Base-by-base conservation (phyloP, 164 flowering plant genomes). In the Macadamia integrifolia region DNA sequence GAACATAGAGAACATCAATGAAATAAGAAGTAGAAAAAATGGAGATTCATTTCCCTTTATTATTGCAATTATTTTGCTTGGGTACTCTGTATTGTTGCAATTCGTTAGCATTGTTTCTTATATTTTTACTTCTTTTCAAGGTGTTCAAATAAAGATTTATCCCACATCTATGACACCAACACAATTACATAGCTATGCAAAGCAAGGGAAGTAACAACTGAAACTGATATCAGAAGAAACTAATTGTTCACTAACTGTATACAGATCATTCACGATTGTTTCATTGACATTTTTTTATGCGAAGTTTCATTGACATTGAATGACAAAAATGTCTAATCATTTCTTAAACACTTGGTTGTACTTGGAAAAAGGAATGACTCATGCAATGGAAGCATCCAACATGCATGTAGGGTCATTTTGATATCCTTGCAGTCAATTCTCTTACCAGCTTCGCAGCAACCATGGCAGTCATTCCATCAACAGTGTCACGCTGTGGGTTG, bases 401-500 rank as follows among this genome's bases (percentile, higher is more conserved):
- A 53, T 17, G 9, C 3, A 43, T 35, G 14, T 46, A 1, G 17
- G 18, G 9, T 81, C 76, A 91, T 71, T 82, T 94, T 40, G 99
- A 90, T 46, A 94, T 90, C 80, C 83, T 92, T 13, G 97, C 97
- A 1, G 93, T 72, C 62, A 94, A 75, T 71, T 94, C 99, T 78
- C 99, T 83, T 17, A 92, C 99, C 59, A 94, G 75, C 81, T 94
- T 94, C n/a, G 99, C 97, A 62, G 99, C 95, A 71, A 94, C 99
- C 99, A 94, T 94, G 2, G 92, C 95, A 35, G 97, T 92, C 97
- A 92, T 92, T 10, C 96, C 97, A 82, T 90, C 97, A 28, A 90
- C 97, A 63, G 97, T 94, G 80, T 94, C 99, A n/a, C 99, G 88
- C 77, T 94, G 97, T 0, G 99, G 99, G 73, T 94, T 94, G 81